Percentiles rank a stretch among this genome's conserved stretches.
These are phyloP conservation scores for Xerophyta viscosa DNA, from an alignment of 106 monocot species.

Conservation along the genomic window DNA sequence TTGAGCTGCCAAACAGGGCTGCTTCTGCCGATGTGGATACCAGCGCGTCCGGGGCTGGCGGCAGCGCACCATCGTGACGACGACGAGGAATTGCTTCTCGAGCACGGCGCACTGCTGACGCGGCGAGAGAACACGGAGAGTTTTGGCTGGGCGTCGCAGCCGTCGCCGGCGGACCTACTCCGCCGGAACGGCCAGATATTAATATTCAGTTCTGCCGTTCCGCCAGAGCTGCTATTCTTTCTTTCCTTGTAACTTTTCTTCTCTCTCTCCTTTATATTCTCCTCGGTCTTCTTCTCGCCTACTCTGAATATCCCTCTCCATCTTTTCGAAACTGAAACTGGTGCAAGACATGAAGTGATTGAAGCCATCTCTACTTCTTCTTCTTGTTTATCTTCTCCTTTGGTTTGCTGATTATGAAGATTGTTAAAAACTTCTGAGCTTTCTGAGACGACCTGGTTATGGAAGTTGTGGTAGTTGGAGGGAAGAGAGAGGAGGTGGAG, in stretches of 20 bases:
- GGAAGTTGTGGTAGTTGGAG: neutral
- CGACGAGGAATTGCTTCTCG: conserved; percentile 85
- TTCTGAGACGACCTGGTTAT: neutral
- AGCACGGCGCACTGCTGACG: conserved; percentile 83
- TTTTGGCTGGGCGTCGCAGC: conserved; percentile 7
- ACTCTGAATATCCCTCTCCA: conserved; percentile 34
- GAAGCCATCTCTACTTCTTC: neutral
- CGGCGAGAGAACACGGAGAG: conserved; percentile 14
- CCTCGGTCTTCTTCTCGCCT: neutral
- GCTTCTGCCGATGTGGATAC: conserved; percentile 50
- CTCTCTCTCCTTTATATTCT: conserved; percentile 5
- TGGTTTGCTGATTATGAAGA: neutral
- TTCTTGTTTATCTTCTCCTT: neutral
- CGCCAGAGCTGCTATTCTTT: neutral
- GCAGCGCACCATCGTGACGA: conserved; percentile 18
- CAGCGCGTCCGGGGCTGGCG: conserved; percentile 31
- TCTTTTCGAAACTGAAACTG: conserved; percentile 10
- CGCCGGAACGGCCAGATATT: conserved; percentile 62
- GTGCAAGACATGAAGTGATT: neutral
- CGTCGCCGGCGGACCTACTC: conserved; percentile 63
- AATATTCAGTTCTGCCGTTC: conserved; percentile 36
- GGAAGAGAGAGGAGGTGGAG: conserved; percentile 29
- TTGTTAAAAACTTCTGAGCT: neutral
- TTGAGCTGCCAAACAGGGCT: conserved; percentile 67
- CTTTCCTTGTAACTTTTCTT: conserved; percentile 8